A percentile compares a stretch with the other conserved stretches of the same genome.
These are phyloP conservation scores for Aspergillus quadricinctus DNA, from an alignment of 2,329 filamentous ascomycete species.

Conservation along the genomic window DNA sequence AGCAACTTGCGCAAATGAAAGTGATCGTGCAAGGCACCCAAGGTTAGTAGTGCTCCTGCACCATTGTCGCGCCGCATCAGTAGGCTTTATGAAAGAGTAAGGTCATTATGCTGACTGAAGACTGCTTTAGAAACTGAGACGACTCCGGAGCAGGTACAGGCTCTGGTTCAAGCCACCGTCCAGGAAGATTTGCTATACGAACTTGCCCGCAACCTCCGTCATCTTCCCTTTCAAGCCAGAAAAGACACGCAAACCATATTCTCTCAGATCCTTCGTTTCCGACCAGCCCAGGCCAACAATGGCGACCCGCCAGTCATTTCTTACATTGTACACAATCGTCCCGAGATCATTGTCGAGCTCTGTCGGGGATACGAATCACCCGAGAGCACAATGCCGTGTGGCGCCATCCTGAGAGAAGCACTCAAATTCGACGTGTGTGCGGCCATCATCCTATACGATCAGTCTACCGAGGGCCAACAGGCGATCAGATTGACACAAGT, in stretches of 20 bases:
- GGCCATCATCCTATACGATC: constrained; percentile 87
- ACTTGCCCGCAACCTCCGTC: constrained; percentile 75
- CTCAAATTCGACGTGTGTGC: constrained; percentile 88
- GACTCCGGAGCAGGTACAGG: constrained; percentile 80
- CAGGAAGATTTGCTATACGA: constrained; percentile 84
- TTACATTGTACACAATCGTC: constrained; percentile 80
- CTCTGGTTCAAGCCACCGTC: constrained; percentile 78
- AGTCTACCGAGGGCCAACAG: constrained; percentile 69
- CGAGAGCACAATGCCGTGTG: constrained; percentile 87
- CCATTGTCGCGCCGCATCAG: background rate
- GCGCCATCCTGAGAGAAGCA: constrained; percentile 82
- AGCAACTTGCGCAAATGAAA: constrained; percentile 87
- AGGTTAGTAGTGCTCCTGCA: constrained; percentile 48
- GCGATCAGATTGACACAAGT: constrained; percentile 73
- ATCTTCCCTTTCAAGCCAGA: constrained; percentile 88
- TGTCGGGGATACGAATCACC: constrained; percentile 86
- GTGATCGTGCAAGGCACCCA: constrained; percentile 87
- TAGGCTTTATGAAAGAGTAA: background rate
- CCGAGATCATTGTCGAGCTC: constrained; percentile 80
- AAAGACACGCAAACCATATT: constrained; percentile 96
- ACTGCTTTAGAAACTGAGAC: constrained; percentile 68
- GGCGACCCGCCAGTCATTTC: constrained; percentile 80
- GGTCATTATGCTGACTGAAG: constrained; percentile 9
- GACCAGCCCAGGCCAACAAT: constrained; percentile 60
- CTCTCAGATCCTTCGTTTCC: constrained; percentile 89